phyloP scores from a whole-genome alignment of 2,329 filamentous ascomycete genomes.

The Colletotrichum falcatum region DNA sequence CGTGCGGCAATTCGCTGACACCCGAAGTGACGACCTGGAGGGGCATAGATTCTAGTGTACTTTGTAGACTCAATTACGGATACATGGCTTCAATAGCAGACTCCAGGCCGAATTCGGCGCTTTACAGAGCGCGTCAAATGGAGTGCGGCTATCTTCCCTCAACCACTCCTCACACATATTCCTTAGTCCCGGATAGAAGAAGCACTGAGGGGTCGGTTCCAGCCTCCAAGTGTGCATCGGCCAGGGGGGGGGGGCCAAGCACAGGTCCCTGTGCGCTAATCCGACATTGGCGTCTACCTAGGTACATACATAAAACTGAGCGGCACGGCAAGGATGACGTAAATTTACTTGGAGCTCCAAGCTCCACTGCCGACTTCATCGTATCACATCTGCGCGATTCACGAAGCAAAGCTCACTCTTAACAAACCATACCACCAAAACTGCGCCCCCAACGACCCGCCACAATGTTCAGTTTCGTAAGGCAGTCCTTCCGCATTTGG shows the following conservation, averaged over 20 bases:
- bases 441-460: conserved; percentile 26
- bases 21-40: neutral
- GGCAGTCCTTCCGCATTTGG: conserved; percentile 40
- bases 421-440: conserved; percentile 29
- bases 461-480: conserved; percentile 62
- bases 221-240: conserved; percentile 3
- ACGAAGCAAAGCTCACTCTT: conserved; percentile 17
- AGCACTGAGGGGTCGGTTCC: neutral
- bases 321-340: conserved; percentile 39
- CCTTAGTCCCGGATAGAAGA: too few relatives aligned
- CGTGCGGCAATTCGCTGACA: neutral
- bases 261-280: conserved; percentile 25
- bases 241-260: conserved; percentile 32
- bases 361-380: conserved; percentile 42
- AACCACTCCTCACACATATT: too few relatives aligned
- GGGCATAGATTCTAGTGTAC: too few relatives aligned
- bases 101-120: neutral
- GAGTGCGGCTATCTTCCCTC: neutral
- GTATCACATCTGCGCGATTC: conserved; percentile 18
- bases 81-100: neutral
- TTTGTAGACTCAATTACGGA: too few relatives aligned
- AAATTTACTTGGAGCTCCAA: conserved; percentile 34
- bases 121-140: neutral
- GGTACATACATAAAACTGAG: too few relatives aligned
- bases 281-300: conserved; percentile 32